Conservation (phyloP, 768 basidiomycete genomes). For the Cyathus striatus region DNA sequence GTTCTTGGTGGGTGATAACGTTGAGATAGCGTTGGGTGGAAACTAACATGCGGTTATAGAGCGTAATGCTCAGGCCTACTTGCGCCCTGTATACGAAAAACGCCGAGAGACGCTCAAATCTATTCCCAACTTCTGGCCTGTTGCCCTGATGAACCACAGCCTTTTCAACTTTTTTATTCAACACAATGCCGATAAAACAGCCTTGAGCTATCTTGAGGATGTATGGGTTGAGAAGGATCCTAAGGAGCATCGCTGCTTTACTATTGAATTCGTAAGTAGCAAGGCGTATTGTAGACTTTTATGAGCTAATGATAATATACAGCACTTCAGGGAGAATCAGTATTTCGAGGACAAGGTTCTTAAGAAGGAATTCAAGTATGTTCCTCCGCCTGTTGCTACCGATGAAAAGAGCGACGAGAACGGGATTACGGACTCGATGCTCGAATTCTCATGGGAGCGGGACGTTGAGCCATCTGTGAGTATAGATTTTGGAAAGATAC, state of each 20-base stretch:
- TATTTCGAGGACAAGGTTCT: conserved; percentile 73
- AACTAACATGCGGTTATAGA: conserved; percentile 35
- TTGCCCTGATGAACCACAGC: conserved; percentile 72
- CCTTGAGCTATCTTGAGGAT: conserved; percentile 81
- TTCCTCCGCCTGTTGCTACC: conserved; percentile 46
- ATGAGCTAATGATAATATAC: too few species aligned
- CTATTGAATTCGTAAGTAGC: conserved; percentile 79
- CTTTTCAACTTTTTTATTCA: conserved; percentile 61
- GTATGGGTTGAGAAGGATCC: conserved; percentile 76
- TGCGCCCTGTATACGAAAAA: conserved; percentile 62
- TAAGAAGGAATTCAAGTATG: conserved; percentile 79
- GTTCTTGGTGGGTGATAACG: conserved; percentile 52
- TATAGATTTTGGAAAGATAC: conserved; percentile 4
- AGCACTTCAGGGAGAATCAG: conserved; percentile 87
- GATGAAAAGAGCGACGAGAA: conserved; percentile 61
- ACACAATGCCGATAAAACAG: conserved; percentile 73
- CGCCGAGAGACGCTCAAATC: conserved; percentile 61
- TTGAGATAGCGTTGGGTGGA: background rate
- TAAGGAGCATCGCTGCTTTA: conserved; percentile 75
- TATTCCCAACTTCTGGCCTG: conserved; percentile 83
- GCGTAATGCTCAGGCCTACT: conserved; percentile 51
- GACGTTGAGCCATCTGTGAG: conserved; percentile 66
- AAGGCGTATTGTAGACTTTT: too few species aligned
- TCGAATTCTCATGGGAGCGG: conserved; percentile 77
- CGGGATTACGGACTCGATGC: conserved; percentile 73